Evolutionary conservation across 108 stramenopile species (phyloP).

Genomic region (Cyclostephanos tholiformis): DNA sequence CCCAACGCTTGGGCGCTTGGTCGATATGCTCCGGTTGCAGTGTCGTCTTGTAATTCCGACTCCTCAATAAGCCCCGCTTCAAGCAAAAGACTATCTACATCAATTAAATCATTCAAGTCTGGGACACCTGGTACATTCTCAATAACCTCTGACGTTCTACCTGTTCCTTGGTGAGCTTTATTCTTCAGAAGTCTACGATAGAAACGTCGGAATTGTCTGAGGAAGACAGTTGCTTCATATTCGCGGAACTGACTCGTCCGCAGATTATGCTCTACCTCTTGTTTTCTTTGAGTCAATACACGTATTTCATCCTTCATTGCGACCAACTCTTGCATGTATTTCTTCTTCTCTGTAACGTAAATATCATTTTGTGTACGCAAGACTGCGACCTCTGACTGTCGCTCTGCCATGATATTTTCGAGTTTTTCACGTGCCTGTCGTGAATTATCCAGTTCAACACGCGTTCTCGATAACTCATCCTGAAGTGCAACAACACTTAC

Average conservation of each 20-base stretch:
- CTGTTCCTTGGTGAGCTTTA: slow-evolving; percentile 74
- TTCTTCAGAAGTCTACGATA: slow-evolving; percentile 68
- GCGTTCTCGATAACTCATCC: slow-evolving; percentile 38
- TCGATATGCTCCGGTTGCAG: slow-evolving; percentile 53
- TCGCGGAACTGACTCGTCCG: slow-evolving; percentile 88
- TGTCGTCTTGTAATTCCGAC: slow-evolving; percentile 69
- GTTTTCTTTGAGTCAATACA: slow-evolving; percentile 45
- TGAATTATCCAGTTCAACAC: slow-evolving; percentile 32
- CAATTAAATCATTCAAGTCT: slow-evolving; percentile 74
- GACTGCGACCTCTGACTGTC: slow-evolving; percentile 64
- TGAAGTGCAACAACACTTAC: slow-evolving; percentile 35
- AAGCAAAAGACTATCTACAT: slow-evolving; percentile 78
- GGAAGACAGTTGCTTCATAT: slow-evolving; percentile 83
- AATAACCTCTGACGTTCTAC: slow-evolving; percentile 58
- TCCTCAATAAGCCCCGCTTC: slow-evolving; percentile 86
- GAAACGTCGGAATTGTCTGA: slow-evolving; percentile 84
- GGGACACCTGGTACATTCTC: slow-evolving; percentile 71
- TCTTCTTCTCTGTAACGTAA: slow-evolving; percentile 58
- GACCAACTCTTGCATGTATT: slow-evolving; percentile 54
- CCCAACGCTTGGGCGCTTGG: slow-evolving; percentile 55
- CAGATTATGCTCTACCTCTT: slow-evolving; percentile 70
- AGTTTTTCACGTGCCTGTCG: slow-evolving; percentile 41
- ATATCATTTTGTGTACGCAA: slow-evolving; percentile 74
- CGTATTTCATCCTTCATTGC: slow-evolving; percentile 62
- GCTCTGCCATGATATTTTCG: slow-evolving; percentile 52